A percentile compares a stretch with the other conserved stretches of the same genome.
Evolutionary conservation across 176 grass and related monocot genomes (phyloP).

Genomic region (Carex pumila): DNA sequence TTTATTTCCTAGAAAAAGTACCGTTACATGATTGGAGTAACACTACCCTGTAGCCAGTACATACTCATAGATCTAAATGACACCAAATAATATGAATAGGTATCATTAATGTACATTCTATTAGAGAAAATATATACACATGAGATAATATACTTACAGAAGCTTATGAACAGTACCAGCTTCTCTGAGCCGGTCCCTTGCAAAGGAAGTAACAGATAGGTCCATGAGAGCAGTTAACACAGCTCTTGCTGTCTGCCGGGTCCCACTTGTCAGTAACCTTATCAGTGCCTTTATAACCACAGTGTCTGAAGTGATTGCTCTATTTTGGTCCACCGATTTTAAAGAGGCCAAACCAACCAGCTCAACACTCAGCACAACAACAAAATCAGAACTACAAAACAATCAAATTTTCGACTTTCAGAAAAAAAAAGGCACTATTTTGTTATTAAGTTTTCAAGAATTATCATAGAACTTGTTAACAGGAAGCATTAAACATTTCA

Average conservation of each 20-base stretch:
- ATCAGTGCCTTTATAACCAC: not conserved
- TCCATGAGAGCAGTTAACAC: constrained; percentile 7
- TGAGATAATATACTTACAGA: not conserved
- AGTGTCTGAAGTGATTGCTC: not conserved
- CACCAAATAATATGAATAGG: too few species aligned
- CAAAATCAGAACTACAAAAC: not conserved
- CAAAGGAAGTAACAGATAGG: constrained; percentile 1
- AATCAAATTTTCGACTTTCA: too few species aligned
- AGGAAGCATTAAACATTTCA: too few species aligned
- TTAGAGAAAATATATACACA: not conserved
- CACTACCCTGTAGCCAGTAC: too few species aligned
- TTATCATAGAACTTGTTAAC: too few species aligned
- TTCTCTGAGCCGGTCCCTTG: not conserved
- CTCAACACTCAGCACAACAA: not conserved
- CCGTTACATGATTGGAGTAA: too few species aligned
- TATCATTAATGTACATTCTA: too few species aligned
- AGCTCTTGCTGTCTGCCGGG: not conserved
- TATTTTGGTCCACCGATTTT: not conserved
- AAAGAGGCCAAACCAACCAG: not conserved
- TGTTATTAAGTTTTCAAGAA: too few species aligned
- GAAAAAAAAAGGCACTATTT: too few species aligned
- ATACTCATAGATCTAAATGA: too few species aligned
- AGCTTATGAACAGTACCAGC: not conserved
- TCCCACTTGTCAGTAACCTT: not conserved
- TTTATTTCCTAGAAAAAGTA: too few species aligned